Evolutionary conservation across 345 rosid species (phyloP).

Genomic region (Trapa bicornis): DNA sequence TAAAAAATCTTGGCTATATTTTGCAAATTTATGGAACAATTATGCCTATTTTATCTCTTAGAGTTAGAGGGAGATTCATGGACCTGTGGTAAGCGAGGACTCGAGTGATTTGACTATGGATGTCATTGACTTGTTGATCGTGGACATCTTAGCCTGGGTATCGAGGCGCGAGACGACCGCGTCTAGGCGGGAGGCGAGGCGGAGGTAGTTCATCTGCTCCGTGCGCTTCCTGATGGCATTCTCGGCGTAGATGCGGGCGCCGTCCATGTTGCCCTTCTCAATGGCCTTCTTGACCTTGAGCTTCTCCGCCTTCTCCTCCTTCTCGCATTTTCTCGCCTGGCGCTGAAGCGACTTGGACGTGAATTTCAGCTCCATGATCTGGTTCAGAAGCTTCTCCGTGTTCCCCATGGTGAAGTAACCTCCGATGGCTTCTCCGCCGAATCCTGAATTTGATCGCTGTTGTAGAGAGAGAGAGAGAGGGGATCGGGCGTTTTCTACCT

Average conservation of each 20-base stretch:
- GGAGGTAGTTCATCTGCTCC: conserved; percentile 97
- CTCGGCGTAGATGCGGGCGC: conserved; percentile 97
- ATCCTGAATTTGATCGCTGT: too few species aligned
- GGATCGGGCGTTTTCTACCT: too few species aligned
- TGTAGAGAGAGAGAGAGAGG: too few species aligned
- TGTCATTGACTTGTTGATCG: conserved; percentile 81
- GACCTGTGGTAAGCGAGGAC: conserved; percentile 75
- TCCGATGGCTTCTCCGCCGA: not conserved
- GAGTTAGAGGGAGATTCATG: not conserved
- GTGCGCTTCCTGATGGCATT: conserved; percentile 87
- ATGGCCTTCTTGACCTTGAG: conserved; percentile 94
- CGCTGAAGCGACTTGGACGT: conserved; percentile 86
- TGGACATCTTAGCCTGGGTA: conserved; percentile 93
- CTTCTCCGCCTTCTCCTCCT: conserved; percentile 92
- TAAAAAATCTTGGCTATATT: not conserved
- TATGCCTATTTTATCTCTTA: not conserved
- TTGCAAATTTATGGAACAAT: not conserved
- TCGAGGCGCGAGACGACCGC: conserved; percentile 94
- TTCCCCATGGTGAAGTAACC: conserved; percentile 44
- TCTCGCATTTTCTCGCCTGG: conserved; percentile 91
- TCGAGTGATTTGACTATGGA: conserved; percentile 90
- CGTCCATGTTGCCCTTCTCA: conserved; percentile 98
- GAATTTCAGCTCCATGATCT: conserved; percentile 91
- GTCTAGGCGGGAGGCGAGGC: conserved; percentile 83
- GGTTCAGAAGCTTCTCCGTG: conserved; percentile 86